Percentiles rank a stretch among this genome's conserved stretches.
These are phyloP conservation scores for Picea glauca DNA, from an alignment of 75 land plant species.

Conservation along the genomic window DNA sequence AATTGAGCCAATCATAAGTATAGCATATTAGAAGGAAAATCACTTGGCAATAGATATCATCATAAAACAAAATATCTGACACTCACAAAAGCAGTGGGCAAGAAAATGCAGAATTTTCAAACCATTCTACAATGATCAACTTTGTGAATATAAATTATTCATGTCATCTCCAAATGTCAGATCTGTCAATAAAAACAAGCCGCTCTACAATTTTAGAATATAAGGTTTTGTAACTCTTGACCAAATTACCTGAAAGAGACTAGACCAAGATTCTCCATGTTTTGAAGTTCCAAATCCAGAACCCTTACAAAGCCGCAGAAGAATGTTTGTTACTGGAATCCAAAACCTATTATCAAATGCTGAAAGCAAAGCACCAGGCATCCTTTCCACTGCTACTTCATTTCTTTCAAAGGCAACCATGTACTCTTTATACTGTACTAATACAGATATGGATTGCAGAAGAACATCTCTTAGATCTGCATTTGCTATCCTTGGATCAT, in stretches of 20 bases:
- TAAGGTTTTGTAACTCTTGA: background rate
- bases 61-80: background rate
- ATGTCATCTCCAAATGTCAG: background rate
- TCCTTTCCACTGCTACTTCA: conserved; percentile 53
- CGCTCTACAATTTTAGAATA: background rate
- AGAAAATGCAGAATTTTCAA: background rate
- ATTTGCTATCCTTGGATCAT: conserved; percentile 83
- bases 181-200: background rate
- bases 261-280: conserved; percentile 83
- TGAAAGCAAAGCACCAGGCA: conserved; percentile 76
- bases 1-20: background rate
- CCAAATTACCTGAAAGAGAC: conserved; percentile 69
- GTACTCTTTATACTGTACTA: conserved; percentile 90
- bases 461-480: conserved; percentile 88
- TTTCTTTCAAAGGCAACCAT: conserved; percentile 76
- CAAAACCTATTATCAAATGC: conserved; percentile 95
- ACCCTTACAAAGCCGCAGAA: conserved; percentile 86
- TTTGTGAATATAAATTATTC: background rate
- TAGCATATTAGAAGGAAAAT: conserved; percentile 4
- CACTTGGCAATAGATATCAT: background rate
- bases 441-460: conserved; percentile 89
- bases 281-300: conserved; percentile 89
- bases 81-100: background rate
- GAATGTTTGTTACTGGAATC: conserved; percentile 93
- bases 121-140: background rate